Evolutionary conservation across 495 filamentous ascomycete species (phyloP).

Genomic region (Neurospora discreta): DNA sequence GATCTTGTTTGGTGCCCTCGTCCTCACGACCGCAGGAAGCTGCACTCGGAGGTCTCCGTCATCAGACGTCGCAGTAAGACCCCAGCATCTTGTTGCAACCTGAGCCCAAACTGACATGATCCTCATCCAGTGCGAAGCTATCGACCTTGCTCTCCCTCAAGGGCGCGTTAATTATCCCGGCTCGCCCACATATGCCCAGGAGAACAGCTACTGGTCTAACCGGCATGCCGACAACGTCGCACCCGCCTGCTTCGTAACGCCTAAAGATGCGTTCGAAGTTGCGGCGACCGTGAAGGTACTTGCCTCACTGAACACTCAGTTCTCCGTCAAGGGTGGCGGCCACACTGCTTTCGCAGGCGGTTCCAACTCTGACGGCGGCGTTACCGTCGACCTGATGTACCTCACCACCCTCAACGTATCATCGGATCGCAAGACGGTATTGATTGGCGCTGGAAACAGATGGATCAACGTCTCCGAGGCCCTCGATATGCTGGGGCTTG

Average conservation of each 20-base stretch:
- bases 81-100: neutral
- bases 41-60: neutral
- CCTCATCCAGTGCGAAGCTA: conserved; percentile 5
- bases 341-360: conserved; percentile 40
- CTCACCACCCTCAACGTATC: conserved; percentile 32
- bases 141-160: conserved; percentile 8
- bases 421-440: conserved; percentile 20
- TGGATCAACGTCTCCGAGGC: conserved; percentile 45
- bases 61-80: neutral
- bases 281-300: conserved; percentile 25
- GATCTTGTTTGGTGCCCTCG: neutral
- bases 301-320: conserved; percentile 23
- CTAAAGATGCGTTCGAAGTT: conserved; percentile 25
- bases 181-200: conserved; percentile 4
- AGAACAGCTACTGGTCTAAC: conserved; percentile 38
- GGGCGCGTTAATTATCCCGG: conserved; percentile 10
- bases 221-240: conserved; percentile 21
- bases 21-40: neutral
- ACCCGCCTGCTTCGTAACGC: conserved; percentile 35
- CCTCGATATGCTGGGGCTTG: conserved; percentile 34
- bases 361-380: conserved; percentile 37
- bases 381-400: conserved; percentile 42
- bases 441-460: conserved; percentile 33
- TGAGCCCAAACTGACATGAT: neutral
- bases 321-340: conserved; percentile 42